These are phyloP conservation scores for Trichosanthes cucumerina DNA, from an alignment of 306 rosid species.

Conservation along the genomic window DNA sequence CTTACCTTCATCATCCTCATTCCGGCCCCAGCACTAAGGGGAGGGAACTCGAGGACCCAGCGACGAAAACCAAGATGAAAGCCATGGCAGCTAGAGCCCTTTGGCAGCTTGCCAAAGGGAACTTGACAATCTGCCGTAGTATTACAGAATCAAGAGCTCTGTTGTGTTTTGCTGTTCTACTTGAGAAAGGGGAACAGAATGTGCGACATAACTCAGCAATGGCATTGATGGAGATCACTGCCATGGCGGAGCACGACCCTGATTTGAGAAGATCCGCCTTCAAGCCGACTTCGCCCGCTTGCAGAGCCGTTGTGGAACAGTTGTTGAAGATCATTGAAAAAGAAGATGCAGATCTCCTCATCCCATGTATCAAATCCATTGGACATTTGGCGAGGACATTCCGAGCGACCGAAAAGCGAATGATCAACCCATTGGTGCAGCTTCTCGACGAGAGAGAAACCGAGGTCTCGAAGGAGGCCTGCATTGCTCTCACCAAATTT, in stretches of 20 bases:
- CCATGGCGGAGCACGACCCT: constrained; percentile 74
- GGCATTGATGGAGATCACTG: constrained; percentile 89
- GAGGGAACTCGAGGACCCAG: constrained; percentile 61
- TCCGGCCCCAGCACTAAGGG: constrained; percentile 55
- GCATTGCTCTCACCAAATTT: constrained; percentile 62
- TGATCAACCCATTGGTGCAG: constrained; percentile 65
- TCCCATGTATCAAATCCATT: constrained; percentile 65
- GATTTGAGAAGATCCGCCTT: constrained; percentile 81
- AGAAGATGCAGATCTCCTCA: constrained; percentile 59
- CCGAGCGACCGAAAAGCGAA: constrained; percentile 68
- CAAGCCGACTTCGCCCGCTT: constrained; percentile 89
- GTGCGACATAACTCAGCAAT: constrained; percentile 75
- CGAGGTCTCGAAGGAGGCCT: constrained; percentile 54
- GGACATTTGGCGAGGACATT: constrained; percentile 88
- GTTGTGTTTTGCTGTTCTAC: constrained; percentile 71
- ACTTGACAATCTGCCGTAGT: constrained; percentile 62
- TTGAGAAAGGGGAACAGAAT: constrained; percentile 63
- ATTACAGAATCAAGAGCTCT: constrained; percentile 88
- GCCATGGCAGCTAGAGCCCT: constrained; percentile 90
- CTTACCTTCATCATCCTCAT: constrained; percentile 27
- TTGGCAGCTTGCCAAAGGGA: constrained; percentile 59
- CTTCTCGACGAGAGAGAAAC: constrained; percentile 79
- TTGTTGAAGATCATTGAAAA: constrained; percentile 51
- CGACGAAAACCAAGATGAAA: constrained; percentile 62
- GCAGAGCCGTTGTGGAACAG: constrained; percentile 86